These are phyloP conservation scores for Diutina scorzettiae DNA, from an alignment of 1,139 yeast genomes.

Conservation along the genomic window DNA sequence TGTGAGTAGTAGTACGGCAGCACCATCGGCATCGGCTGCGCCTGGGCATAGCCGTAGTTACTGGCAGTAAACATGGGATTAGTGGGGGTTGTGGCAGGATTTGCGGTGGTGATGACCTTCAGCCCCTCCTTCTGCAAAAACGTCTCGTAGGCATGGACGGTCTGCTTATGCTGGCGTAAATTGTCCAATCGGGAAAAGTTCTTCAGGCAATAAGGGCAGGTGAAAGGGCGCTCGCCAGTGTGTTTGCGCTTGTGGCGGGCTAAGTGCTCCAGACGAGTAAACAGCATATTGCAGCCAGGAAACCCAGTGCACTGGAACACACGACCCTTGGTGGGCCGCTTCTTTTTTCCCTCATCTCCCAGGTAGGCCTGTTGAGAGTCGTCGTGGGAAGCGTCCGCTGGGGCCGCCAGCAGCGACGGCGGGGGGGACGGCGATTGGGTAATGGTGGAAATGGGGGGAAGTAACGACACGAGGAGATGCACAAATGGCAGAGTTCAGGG, in stretches of 20 bases:
- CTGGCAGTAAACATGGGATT: background rate
- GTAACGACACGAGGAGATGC: background rate
- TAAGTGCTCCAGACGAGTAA: conserved; percentile 79
- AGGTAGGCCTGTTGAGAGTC: background rate
- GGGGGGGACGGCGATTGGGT: background rate
- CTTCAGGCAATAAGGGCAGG: conserved; percentile 73
- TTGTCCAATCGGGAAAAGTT: conserved; percentile 80
- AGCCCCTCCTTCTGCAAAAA: conserved; percentile 17
- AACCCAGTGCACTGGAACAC: conserved; percentile 81
- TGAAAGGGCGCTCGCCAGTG: conserved; percentile 91
- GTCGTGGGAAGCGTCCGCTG: background rate
- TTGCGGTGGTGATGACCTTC: background rate
- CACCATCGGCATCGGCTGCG: conserved; percentile 7
- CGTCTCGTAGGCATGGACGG: conserved; percentile 77
- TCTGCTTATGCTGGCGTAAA: conserved; percentile 82
- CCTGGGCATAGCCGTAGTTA: background rate
- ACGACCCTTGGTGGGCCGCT: conserved; percentile 41
- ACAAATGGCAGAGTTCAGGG: background rate
- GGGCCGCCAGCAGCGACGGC: background rate
- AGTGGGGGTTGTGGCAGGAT: conserved; percentile 1
- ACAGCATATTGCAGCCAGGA: conserved; percentile 81
- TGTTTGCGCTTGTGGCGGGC: conserved; percentile 90
- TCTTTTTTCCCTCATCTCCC: conserved; percentile 9
- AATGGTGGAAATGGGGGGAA: background rate
- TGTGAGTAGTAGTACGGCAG: conserved; percentile 3